Evolutionary conservation across 2,329 filamentous ascomycete genomes (phyloP), one percentile per base, ranked within the genome.

Genomic region (Curvularia spicifera): DNA sequence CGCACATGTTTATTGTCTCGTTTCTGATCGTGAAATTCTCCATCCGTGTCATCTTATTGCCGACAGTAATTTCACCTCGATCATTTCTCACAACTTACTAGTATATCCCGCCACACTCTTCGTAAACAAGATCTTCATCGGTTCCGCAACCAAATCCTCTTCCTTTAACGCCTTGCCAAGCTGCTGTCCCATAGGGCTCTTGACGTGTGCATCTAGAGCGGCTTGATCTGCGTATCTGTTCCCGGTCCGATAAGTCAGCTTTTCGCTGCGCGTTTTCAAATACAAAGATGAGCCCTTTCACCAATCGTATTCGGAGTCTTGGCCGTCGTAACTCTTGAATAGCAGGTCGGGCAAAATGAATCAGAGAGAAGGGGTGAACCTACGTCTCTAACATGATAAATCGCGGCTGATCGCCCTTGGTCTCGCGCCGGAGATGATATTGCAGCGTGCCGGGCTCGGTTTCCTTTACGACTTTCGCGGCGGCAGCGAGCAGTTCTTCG

Each of bases 301-400:
- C 28, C 28, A 10, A 29, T 29, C 28, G 28, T 10, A 10, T 29
- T 29, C 9, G 28, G 22, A 24, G 22, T 24, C 26, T 28, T 28
- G 26, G 8, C 26, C 6, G 5, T 2, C 6, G 26, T 2, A 28
- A 28, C 8, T 31, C 29, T 31, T 12, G 9, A 31, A 31, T 3
- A 10, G 9, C 8, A 12, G 9, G 8, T 31, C 9, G 29, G 8
- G 8, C 29, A 31, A 4, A 35, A 35, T 35, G 13, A n/a, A 15
- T 5, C 4, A 3, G 4, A 29, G 8, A 6, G 9, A 40, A 20
- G 31, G 8, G 7, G 22, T 24, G 15, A 29, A 59, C 70, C 37
- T 58, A 76, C 72, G 70, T 76, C 55, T 77, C 75, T 0, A 75
- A 57, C 61, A 77, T 69, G 13, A 76, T 51, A 35, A 76, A 69